Percentiles rank a stretch among this genome's conserved stretches.
Conservation (phyloP, 2,329 filamentous ascomycete species). For the Seiridium cupressi region DNA sequence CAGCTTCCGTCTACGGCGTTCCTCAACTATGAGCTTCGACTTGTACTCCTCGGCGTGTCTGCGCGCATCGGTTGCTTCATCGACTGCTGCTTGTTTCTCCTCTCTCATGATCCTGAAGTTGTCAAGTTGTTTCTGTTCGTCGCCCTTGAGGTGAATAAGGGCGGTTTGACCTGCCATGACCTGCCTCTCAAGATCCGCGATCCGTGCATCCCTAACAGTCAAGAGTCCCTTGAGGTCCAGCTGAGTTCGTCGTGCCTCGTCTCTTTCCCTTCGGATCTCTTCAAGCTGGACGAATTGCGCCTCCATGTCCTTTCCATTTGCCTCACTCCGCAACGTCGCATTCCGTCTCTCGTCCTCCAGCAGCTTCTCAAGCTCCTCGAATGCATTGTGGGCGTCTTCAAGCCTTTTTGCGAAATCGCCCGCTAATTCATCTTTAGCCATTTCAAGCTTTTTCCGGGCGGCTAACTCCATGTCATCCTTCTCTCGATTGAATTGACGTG, state of each 20-base stretch:
- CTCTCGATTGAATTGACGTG: conserved; percentile 42
- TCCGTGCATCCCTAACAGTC: conserved; percentile 11
- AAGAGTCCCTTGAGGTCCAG: conserved; percentile 10
- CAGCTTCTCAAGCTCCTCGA: conserved; percentile 10
- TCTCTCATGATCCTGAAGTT: conserved; percentile 11
- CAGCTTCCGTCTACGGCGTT: conserved; percentile 71
- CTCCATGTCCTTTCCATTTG: conserved; percentile 58
- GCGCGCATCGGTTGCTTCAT: conserved; percentile 9
- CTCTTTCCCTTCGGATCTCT: conserved; percentile 54
- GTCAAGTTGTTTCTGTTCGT: conserved; percentile 13
- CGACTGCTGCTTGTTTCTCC: conserved; percentile 10
- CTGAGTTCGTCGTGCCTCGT: conserved; percentile 18
- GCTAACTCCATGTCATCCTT: conserved; percentile 54
- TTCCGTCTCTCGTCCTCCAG: conserved; percentile 10
- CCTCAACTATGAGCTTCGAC: conserved; percentile 21
- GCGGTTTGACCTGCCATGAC: conserved; percentile 27
- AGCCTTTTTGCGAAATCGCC: conserved; percentile 12
- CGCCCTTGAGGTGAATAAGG: conserved; percentile 12
- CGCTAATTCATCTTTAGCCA: conserved; percentile 7
- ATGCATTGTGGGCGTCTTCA: conserved; percentile 9
- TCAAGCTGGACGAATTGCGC: conserved; percentile 64
- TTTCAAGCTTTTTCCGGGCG: conserved; percentile 13
- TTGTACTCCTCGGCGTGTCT: conserved; percentile 12
- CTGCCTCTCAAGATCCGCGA: conserved; percentile 13
- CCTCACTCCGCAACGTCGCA: conserved; percentile 4